Base-by-base conservation (phyloP, 805 yeast genomes). In the Nakazawaea ambrosiae region DNA sequence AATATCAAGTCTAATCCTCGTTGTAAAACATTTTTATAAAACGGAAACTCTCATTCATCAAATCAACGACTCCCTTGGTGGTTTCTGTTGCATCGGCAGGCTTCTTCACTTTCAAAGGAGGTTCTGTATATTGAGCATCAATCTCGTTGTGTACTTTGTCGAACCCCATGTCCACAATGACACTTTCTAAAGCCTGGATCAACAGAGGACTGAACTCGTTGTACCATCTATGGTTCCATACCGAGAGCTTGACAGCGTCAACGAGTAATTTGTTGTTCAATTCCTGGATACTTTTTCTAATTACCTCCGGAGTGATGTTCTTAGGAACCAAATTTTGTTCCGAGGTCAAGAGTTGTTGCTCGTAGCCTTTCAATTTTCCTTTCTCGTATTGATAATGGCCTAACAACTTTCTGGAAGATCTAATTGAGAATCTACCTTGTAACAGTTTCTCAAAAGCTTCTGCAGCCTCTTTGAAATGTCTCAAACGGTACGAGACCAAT, bases 211-310 rank as follows among this genome's bases (percentile, higher is more conserved):
- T 79, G 53, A 88, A 90, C 47, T 90, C 96, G 45, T 80, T 74
- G 61, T 90, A 94, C 98, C 98, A 92, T 53, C 98, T 75, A 58
- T 89, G 97, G 54, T 87, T 83, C 97, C 97, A 94, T n/a, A 92
- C 95, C n/a, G 81, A 63, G 37, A 92, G 63, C 50, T 82, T 83
- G 25, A 89, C 85, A 40, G 78, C 60, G 17, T 81, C 63, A 40
- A 81, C 87, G 42, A 89, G 65, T 10, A 86, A 75, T 45, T 69
- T 66, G 35, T 68, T 72, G 50, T 78, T 76, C 36, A 73, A 54
- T 37, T 60, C 65, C 34, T 56, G 59, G 19, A 68, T 53, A 20
- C 62, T 58, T 40, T 65, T 57, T 19, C 51, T 44, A n/a, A 58
- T 37, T 27, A 51, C 55, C 24, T 48, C 49, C 6, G 51, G 46